A percentile compares a stretch with the other conserved stretches of the same genome.
Evolutionary conservation across 768 basidiomycete species (phyloP).

Genomic region (Tulasnella sp.): DNA sequence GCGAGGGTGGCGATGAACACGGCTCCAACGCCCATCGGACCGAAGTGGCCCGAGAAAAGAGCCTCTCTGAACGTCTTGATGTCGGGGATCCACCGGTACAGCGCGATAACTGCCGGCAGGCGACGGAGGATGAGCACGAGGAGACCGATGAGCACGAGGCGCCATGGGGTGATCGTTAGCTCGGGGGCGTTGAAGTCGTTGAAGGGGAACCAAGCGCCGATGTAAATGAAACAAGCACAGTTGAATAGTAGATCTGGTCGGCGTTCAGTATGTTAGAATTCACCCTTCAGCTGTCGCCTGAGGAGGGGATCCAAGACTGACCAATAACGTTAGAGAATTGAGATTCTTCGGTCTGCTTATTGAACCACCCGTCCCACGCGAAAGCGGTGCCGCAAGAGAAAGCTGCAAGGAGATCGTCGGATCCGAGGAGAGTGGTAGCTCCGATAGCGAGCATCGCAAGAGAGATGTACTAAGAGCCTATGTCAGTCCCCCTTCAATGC

Average conservation of each 20-base stretch:
- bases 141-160: constrained; percentile 78
- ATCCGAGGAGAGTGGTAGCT: constrained; percentile 75
- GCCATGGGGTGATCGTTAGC: constrained; percentile 73
- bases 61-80: constrained; percentile 93
- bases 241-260: constrained; percentile 76
- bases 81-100: constrained; percentile 94
- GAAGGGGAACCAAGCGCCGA: constrained; percentile 98
- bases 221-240: constrained; percentile 86
- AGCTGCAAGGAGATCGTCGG: constrained; percentile 90
- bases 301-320: background rate
- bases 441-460: constrained; percentile 83
- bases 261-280: constrained; percentile 14
- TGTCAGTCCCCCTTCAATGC: too few species aligned
- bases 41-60: constrained; percentile 92
- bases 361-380: constrained; percentile 95
- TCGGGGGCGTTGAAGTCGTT: constrained; percentile 61
- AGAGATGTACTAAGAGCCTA: constrained; percentile 52
- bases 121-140: constrained; percentile 78
- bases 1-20: constrained; percentile 91
- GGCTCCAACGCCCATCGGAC: constrained; percentile 94
- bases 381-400: constrained; percentile 95
- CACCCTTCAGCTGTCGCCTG: background rate
- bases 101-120: constrained; percentile 73
- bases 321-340: constrained; percentile 93
- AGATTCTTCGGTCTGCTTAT: constrained; percentile 88